Conservation (phyloP, 2,329 filamentous ascomycete genomes). For the Cadophora malorum region DNA sequence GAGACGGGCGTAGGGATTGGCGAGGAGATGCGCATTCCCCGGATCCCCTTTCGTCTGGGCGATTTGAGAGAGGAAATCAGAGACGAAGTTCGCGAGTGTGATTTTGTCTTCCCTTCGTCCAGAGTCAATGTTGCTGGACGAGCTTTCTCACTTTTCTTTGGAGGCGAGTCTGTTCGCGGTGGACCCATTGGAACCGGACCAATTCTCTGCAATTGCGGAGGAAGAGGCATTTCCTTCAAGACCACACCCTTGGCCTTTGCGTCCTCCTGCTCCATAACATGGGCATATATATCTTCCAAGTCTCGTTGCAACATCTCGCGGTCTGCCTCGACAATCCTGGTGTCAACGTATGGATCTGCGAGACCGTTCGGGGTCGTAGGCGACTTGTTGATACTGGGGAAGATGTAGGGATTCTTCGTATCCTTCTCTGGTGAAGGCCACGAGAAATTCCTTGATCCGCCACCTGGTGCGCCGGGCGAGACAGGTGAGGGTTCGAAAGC, state of each 20-base stretch:
- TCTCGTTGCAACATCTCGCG: slow-evolving; percentile 78
- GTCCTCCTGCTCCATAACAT: slow-evolving; percentile 88
- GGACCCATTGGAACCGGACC: slow-evolving; percentile 41
- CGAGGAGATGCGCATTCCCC: slow-evolving; percentile 65
- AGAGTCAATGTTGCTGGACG: slow-evolving; percentile 52
- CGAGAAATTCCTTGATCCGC: slow-evolving; percentile 53
- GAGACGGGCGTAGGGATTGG: slow-evolving; percentile 70
- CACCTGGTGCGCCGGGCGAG: slow-evolving; percentile 41
- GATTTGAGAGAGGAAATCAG: slow-evolving; percentile 67
- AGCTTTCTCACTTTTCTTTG: slow-evolving; percentile 57
- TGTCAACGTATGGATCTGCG: slow-evolving; percentile 76
- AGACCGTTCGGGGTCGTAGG: slow-evolving; percentile 44
- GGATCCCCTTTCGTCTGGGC: slow-evolving; percentile 51
- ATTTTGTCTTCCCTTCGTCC: slow-evolving; percentile 46
- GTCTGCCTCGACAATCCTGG: slow-evolving; percentile 76
- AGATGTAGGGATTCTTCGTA: slow-evolving; percentile 51
- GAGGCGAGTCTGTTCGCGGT: slow-evolving; percentile 43
- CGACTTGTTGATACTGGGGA: slow-evolving; percentile 50
- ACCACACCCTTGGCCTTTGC: slow-evolving; percentile 63
- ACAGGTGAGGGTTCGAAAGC: slow-evolving; percentile 19
- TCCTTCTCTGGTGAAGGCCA: slow-evolving; percentile 54
- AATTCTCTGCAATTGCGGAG: slow-evolving; percentile 36
- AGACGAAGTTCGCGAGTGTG: slow-evolving; percentile 64
- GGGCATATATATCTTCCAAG: slow-evolving; percentile 88
- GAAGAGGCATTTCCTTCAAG: slow-evolving; percentile 52